phyloP scores from a whole-genome alignment of 106 monocot genomes.

The Cymbidium sinense region DNA sequence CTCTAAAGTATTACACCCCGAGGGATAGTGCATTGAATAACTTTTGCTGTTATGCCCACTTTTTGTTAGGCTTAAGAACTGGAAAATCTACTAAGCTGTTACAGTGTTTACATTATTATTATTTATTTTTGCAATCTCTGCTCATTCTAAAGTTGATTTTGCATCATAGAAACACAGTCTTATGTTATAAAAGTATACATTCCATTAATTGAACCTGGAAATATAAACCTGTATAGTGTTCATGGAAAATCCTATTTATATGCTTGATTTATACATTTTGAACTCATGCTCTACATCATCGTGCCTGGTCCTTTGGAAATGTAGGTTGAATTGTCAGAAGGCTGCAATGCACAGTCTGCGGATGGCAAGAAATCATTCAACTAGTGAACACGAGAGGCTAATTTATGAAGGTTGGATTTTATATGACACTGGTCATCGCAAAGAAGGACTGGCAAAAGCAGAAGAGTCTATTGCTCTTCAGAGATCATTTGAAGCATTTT shows the following conservation, averaged over 20 bases:
- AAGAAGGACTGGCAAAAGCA: conserved; percentile 91
- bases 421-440: conserved; percentile 91
- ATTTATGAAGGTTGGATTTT: conserved; percentile 99
- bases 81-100: background rate
- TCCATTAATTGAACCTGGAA: background rate
- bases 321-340: conserved; percentile 94
- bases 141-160: background rate
- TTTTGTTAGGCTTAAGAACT: background rate
- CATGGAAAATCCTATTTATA: background rate
- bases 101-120: background rate
- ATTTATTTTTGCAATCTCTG: background rate
- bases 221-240: background rate
- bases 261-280: background rate
- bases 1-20: background rate
- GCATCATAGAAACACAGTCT: background rate
- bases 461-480: conserved; percentile 87
- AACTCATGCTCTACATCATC: background rate
- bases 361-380: conserved; percentile 72
- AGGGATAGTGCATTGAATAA: background rate
- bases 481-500: conserved; percentile 96
- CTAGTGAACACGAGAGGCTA: conserved; percentile 78
- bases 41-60: background rate
- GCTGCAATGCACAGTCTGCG: conserved; percentile 91
- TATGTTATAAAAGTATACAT: background rate
- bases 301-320: background rate